Evolutionary conservation across 1,284 basidiomycete species (phyloP).

Genomic region (Puccinia sorghi): DNA sequence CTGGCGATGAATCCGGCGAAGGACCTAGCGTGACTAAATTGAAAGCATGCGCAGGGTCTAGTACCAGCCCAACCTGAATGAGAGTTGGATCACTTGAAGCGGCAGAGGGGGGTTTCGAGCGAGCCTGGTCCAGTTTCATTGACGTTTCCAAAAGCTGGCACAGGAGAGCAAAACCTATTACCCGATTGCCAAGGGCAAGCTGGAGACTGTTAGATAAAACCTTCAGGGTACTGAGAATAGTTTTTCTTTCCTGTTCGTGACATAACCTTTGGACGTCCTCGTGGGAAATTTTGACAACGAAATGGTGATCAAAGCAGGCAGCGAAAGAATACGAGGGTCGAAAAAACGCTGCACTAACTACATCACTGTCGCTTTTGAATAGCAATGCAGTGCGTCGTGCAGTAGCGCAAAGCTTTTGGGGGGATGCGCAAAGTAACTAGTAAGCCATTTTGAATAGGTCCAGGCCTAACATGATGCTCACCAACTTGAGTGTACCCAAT

Average conservation of each 20-base stretch:
- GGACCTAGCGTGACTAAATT: conserved; percentile 88
- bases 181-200: conserved; percentile 32
- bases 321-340: conserved; percentile 67
- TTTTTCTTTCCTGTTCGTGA: conserved; percentile 12
- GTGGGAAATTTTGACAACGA: conserved; percentile 51
- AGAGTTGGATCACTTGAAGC: neutral
- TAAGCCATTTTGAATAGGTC: neutral
- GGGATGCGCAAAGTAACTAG: neutral
- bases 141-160: conserved; percentile 5
- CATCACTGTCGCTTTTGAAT: conserved; percentile 28
- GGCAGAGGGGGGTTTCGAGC: neutral
- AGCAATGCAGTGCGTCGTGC: conserved; percentile 32
- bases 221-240: neutral
- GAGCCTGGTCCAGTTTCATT: neutral
- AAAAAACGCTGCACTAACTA: conserved; percentile 29
- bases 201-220: conserved; percentile 23
- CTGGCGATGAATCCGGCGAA: conserved; percentile 64
- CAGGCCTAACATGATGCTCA: conserved; percentile 3
- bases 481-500: conserved; percentile 34
- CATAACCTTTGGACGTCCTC: conserved; percentile 31
- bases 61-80: conserved; percentile 68
- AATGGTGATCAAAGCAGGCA: conserved; percentile 57
- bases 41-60: conserved; percentile 71
- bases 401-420: conserved; percentile 19
- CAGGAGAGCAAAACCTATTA: conserved; percentile 28